Conservation (phyloP, 345 rosid genomes). For the Eucalyptus sp. region DNA sequence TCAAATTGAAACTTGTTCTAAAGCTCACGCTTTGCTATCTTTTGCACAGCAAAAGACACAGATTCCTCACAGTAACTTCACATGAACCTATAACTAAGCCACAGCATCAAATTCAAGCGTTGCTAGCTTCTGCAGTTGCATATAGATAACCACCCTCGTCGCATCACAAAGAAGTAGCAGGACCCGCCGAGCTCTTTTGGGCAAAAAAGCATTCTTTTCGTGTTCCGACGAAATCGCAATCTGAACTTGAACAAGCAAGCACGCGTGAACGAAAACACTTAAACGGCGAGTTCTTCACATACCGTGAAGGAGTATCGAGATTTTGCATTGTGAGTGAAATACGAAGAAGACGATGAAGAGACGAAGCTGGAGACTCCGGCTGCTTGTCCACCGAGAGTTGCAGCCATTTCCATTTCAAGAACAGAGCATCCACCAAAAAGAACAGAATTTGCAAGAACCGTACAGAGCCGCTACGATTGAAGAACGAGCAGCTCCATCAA, state of each 20-base stretch:
- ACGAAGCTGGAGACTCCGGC: conserved; percentile 46
- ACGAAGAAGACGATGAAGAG: conserved; percentile 24
- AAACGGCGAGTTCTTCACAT: not conserved
- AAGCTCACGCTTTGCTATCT: not conserved
- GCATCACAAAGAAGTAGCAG: not conserved
- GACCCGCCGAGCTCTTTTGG: not conserved
- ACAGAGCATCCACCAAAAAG: not conserved
- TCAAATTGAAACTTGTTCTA: not conserved
- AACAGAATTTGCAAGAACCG: not conserved
- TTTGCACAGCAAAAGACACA: not conserved
- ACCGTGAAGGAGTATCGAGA: conserved; percentile 21
- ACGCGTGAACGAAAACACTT: not conserved
- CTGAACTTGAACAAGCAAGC: not conserved
- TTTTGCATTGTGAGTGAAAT: conserved; percentile 4
- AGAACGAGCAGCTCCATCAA: not conserved
- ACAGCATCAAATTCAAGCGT: not conserved
- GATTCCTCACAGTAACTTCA: not conserved
- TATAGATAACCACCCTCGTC: not conserved
- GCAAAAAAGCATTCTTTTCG: not conserved
- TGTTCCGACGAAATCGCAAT: not conserved
- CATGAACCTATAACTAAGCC: not conserved
- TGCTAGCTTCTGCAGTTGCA: not conserved
- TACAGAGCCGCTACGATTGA: not conserved
- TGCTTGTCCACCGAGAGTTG: conserved; percentile 35
- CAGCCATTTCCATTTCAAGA: conserved; percentile 17